Percentiles rank a stretch among this genome's conserved stretches.
Conservation (phyloP, 2,329 filamentous ascomycete genomes). For the Aureobasidium sp. region DNA sequence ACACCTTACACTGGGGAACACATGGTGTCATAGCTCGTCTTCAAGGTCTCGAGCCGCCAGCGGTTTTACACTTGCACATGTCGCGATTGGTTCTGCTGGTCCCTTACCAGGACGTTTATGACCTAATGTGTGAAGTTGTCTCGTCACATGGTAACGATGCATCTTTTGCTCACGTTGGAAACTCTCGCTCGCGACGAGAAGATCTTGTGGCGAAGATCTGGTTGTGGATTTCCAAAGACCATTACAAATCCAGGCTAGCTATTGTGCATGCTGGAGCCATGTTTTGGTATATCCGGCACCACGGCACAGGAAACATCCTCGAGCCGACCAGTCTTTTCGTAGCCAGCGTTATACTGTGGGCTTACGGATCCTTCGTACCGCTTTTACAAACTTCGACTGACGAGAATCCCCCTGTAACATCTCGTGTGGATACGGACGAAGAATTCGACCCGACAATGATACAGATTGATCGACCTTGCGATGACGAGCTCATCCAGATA, state of each 20-base stretch:
- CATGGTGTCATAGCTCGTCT: conserved; percentile 12
- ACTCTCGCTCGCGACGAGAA: not conserved
- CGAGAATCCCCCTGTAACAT: not conserved
- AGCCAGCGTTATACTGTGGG: conserved; percentile 12
- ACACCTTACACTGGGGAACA: conserved; percentile 13
- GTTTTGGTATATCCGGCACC: conserved; percentile 15
- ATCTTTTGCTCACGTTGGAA: not conserved
- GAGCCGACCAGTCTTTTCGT: conserved; percentile 13
- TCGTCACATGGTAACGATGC: not conserved
- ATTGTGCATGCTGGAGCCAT: conserved; percentile 15
- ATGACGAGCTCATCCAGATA: conserved; percentile 18
- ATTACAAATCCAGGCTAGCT: conserved; percentile 14
- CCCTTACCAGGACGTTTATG: conserved; percentile 12
- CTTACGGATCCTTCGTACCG: conserved; percentile 14
- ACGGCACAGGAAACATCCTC: conserved; percentile 11
- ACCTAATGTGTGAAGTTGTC: conserved; percentile 3
- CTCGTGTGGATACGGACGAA: not conserved
- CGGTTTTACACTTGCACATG: conserved; percentile 14
- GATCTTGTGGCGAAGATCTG: conserved; percentile 12
- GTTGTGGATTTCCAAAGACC: conserved; percentile 14
- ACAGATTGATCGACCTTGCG: conserved; percentile 17
- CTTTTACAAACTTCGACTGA: conserved; percentile 2
- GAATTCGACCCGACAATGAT: conserved; percentile 14
- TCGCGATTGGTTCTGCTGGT: conserved; percentile 12
- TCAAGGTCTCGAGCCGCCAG: conserved; percentile 12